Evolutionary conservation across 805 yeast species (phyloP).

Genomic region (Saturnispora saitoi): DNA sequence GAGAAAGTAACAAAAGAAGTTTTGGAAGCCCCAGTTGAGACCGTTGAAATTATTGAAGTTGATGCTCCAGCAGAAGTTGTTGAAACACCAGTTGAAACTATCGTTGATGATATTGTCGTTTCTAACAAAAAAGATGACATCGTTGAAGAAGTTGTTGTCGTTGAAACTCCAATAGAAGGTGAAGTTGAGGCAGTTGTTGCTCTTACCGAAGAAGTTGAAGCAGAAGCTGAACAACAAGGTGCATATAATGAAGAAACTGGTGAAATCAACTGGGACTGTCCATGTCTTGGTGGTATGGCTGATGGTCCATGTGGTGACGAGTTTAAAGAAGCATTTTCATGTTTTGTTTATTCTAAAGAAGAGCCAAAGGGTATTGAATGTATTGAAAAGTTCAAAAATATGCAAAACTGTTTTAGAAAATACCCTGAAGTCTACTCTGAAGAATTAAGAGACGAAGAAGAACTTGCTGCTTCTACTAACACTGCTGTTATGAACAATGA

Average conservation of each 20-base stretch:
- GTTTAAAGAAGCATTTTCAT: constrained; percentile 87
- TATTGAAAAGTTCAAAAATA: constrained; percentile 76
- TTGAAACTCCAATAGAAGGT: constrained; percentile 4
- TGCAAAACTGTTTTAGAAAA: constrained; percentile 91
- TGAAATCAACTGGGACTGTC: constrained; percentile 99
- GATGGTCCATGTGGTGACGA: constrained; percentile 97
- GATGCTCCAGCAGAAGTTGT: constrained; percentile 10
- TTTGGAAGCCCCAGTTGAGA: constrained; percentile 8
- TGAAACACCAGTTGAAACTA: neutral
- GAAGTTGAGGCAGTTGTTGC: constrained; percentile 6
- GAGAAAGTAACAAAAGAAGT: constrained; percentile 9
- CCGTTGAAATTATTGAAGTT: constrained; percentile 9
- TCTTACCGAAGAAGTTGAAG: constrained; percentile 17
- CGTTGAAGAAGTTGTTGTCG: neutral
- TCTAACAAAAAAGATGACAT: neutral
- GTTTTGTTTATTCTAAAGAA: constrained; percentile 86
- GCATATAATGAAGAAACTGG: constrained; percentile 97
- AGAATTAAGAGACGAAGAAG: constrained; percentile 76
- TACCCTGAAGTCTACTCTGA: constrained; percentile 93
- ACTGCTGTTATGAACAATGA: constrained; percentile 16
- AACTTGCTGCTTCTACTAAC: constrained; percentile 21
- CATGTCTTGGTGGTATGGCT: constrained; percentile 99
- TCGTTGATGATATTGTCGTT: constrained; percentile 1
- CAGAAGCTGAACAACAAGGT: constrained; percentile 40
- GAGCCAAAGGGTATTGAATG: constrained; percentile 98